Conservation (phyloP, 208 protist species). For the Strigomonas culicis region DNA sequence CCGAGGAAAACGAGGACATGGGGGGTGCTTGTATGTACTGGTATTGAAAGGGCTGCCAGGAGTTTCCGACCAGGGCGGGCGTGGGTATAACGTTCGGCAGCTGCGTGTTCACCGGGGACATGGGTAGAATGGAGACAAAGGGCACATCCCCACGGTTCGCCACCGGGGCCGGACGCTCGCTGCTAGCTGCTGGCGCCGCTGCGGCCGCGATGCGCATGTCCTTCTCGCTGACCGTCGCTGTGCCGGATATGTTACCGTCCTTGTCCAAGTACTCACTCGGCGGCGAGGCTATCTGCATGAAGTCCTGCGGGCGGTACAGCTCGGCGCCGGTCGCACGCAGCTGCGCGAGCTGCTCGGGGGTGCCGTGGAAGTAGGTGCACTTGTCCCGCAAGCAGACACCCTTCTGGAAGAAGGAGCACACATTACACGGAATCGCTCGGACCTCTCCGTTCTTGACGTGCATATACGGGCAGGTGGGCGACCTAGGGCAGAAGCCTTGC, state of each 20-base stretch:
- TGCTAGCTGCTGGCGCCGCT: no score
- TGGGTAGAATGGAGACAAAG: no score
- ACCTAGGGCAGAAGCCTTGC: slow-evolving; percentile 27
- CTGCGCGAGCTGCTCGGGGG: slow-evolving; percentile 46
- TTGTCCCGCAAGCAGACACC: slow-evolving; percentile 65
- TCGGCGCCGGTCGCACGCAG: slow-evolving; percentile 31
- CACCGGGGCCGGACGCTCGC: no score
- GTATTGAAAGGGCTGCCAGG: no score
- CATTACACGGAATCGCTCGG: slow-evolving; percentile 47
- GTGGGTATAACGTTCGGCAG: no score
- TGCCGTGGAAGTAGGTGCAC: slow-evolving; percentile 78
- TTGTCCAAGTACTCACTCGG: slow-evolving; percentile 37
- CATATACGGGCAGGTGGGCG: slow-evolving; percentile 64
- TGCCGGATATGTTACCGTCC: background rate
- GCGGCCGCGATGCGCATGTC: no score
- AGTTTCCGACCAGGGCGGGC: no score
- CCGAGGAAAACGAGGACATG: no score
- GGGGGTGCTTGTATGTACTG: no score
- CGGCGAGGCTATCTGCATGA: slow-evolving; percentile 62
- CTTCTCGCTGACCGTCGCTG: background rate
- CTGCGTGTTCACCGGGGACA: no score
- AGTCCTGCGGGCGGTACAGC: slow-evolving; percentile 61
- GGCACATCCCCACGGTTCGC: no score
- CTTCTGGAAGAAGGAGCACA: slow-evolving; percentile 67
- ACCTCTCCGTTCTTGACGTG: slow-evolving; percentile 64